Conservation (phyloP, 2,329 filamentous ascomycete genomes). For the Cryphonectria naterciae region DNA sequence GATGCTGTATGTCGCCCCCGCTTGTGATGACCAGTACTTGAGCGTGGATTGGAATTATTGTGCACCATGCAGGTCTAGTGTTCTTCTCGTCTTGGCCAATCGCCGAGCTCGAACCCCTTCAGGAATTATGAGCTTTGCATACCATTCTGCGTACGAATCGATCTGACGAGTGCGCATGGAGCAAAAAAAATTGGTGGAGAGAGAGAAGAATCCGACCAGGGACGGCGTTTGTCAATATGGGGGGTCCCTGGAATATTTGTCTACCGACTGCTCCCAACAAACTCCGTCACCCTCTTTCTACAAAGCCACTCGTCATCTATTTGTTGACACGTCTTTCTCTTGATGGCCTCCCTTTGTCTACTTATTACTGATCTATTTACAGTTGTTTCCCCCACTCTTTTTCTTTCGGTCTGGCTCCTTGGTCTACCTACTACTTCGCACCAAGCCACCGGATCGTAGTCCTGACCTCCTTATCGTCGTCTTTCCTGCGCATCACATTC, state of each 20-base stretch:
- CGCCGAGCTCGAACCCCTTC: too few relatives aligned
- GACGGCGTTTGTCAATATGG: background rate
- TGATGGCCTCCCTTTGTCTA: background rate
- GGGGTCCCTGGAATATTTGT: background rate
- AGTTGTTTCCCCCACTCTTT: too few relatives aligned
- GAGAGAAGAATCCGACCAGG: background rate
- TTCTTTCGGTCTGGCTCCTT: background rate
- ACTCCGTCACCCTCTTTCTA: background rate
- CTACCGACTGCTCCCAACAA: background rate
- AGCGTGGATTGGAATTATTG: too few relatives aligned
- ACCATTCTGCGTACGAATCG: background rate
- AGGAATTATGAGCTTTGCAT: too few relatives aligned
- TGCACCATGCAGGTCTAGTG: too few relatives aligned
- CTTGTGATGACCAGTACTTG: too few relatives aligned
- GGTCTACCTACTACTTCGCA: background rate
- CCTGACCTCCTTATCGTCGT: conserved; percentile 14
- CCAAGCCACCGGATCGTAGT: conserved; percentile 22
- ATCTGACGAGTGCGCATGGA: background rate
- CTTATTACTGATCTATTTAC: too few relatives aligned
- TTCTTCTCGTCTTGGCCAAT: too few relatives aligned
- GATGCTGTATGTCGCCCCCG: too few relatives aligned
- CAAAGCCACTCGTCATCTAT: background rate
- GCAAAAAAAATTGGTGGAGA: background rate
- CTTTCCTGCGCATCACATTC: background rate
- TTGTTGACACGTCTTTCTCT: background rate